Evolutionary conservation across 768 basidiomycete species (phyloP).

Genomic region (Rhodosporidiobolus sp.): DNA sequence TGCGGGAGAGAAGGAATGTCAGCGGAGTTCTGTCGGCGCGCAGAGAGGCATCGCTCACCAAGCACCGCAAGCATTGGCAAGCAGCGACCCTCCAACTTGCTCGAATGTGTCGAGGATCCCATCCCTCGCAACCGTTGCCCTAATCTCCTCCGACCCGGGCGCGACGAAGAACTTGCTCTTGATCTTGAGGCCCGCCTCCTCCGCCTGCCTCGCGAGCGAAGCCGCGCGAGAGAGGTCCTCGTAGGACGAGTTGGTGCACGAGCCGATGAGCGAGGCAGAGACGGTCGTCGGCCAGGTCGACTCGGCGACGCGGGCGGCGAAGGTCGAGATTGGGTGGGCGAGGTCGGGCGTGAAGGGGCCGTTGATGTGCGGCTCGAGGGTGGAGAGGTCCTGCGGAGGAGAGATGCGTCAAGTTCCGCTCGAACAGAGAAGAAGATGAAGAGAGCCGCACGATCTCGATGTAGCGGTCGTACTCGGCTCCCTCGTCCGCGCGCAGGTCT

Average conservation of each 20-base stretch:
- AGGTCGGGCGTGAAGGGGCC: slow-evolving; percentile 99
- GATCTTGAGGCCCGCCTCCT: slow-evolving; percentile 74
- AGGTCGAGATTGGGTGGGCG: slow-evolving; percentile 94
- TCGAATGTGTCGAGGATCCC: slow-evolving; percentile 87
- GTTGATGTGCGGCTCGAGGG: slow-evolving; percentile 98
- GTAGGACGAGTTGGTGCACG: slow-evolving; percentile 99
- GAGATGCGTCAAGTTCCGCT: background rate
- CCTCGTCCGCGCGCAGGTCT: slow-evolving; percentile 83
- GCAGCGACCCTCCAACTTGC: slow-evolving; percentile 79
- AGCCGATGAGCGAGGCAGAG: slow-evolving; percentile 94
- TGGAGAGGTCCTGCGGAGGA: slow-evolving; percentile 64
- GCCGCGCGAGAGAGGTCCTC: slow-evolving; percentile 99
- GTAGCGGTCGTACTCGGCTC: slow-evolving; percentile 85
- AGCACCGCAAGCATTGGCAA: slow-evolving; percentile 90
- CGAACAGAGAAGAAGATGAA: background rate
- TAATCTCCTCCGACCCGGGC: slow-evolving; percentile 94
- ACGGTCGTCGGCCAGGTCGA: slow-evolving; percentile 95
- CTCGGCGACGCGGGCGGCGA: slow-evolving; percentile 82
- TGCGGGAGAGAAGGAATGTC: slow-evolving; percentile 55
- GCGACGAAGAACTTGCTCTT: slow-evolving; percentile 97
- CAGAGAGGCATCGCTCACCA: too few relatives aligned
- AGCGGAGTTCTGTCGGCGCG: too few relatives aligned
- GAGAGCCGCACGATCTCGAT: slow-evolving; percentile 68
- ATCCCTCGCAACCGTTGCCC: slow-evolving; percentile 94
- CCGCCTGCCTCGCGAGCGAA: slow-evolving; percentile 83